These are phyloP conservation scores for Madurella mycetomatis DNA, from an alignment of 2,329 filamentous ascomycete genomes.

Conservation along the genomic window DNA sequence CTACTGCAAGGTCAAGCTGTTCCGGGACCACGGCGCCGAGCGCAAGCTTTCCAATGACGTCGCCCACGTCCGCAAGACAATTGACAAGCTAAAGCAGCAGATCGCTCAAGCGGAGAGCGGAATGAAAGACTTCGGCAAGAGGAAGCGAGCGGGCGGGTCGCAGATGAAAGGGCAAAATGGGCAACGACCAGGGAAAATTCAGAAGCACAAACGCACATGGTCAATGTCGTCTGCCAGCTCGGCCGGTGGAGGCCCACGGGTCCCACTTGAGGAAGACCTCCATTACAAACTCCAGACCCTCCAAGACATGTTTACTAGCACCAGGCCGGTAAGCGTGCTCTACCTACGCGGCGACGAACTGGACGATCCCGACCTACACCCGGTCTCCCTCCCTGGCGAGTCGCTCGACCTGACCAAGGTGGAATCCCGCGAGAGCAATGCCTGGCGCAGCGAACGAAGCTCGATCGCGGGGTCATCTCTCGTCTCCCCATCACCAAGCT, in stretches of 20 bases:
- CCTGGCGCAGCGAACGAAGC: constrained; percentile 52
- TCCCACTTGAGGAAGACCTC: constrained; percentile 67
- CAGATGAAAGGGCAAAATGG: constrained; percentile 43
- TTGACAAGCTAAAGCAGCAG: constrained; percentile 93
- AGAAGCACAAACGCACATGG: constrained; percentile 92
- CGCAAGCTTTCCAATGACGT: constrained; percentile 93
- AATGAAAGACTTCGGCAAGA: constrained; percentile 62
- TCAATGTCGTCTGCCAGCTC: constrained; percentile 81
- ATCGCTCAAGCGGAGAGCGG: constrained; percentile 72
- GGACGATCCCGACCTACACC: constrained; percentile 75
- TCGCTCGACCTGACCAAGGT: constrained; percentile 54
- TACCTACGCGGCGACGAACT: constrained; percentile 72
- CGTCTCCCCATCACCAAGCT: constrained; percentile 63
- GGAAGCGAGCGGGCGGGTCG: constrained; percentile 51
- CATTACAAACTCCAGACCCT: constrained; percentile 72
- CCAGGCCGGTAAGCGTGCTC: constrained; percentile 70
- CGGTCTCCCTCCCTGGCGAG: constrained; percentile 68
- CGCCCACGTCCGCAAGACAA: constrained; percentile 91
- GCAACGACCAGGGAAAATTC: constrained; percentile 71
- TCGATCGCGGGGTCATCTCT: constrained; percentile 59
- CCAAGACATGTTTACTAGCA: constrained; percentile 87
- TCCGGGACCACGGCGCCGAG: constrained; percentile 92
- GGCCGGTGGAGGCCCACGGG: constrained; percentile 44
- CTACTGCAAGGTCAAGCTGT: constrained; percentile 95
- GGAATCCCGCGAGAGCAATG: constrained; percentile 44